These are phyloP conservation scores for Backusella liffmaniae DNA, from an alignment of 192 early-diverging fungal species.

Conservation along the genomic window DNA sequence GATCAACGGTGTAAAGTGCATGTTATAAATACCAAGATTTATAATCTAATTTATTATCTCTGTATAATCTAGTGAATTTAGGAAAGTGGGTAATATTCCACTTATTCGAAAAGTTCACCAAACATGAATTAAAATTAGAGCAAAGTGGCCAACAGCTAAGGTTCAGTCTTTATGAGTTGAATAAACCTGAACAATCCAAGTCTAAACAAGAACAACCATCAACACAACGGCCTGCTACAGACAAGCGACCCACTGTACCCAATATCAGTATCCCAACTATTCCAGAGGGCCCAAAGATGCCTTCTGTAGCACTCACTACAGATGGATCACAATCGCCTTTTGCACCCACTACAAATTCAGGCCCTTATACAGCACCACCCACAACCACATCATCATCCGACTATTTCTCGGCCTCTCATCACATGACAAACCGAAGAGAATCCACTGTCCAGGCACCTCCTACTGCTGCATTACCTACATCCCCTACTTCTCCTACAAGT, in stretches of 20 bases:
- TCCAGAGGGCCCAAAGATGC: conserved; percentile 17
- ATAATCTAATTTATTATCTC: not conserved
- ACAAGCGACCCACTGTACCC: not conserved
- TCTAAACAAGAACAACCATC: not conserved
- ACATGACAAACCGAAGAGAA: conserved; percentile 16
- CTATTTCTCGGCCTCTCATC: conserved; percentile 37
- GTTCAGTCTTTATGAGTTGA: not conserved
- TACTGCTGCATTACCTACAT: conserved; percentile 32
- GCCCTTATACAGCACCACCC: conserved; percentile 39
- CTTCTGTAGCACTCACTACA: conserved; percentile 25
- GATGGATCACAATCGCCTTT: conserved; percentile 6
- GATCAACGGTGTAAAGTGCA: conserved; percentile 64
- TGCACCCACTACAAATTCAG: conserved; percentile 20
- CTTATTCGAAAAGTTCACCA: conserved; percentile 62
- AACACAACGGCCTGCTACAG: not conserved
- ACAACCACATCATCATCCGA: conserved; percentile 15
- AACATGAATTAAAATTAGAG: conserved; percentile 25
- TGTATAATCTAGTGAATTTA: conserved; percentile 60
- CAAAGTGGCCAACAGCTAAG: not conserved
- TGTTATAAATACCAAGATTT: not conserved
- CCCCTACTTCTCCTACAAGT: conserved; percentile 23
- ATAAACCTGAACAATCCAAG: not conserved
- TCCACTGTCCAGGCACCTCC: conserved; percentile 37
- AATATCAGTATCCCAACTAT: not conserved
- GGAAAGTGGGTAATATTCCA: conserved; percentile 83